Evolutionary conservation across 306 rosid genomes (phyloP).

Genomic region (Glycine latifolia): DNA sequence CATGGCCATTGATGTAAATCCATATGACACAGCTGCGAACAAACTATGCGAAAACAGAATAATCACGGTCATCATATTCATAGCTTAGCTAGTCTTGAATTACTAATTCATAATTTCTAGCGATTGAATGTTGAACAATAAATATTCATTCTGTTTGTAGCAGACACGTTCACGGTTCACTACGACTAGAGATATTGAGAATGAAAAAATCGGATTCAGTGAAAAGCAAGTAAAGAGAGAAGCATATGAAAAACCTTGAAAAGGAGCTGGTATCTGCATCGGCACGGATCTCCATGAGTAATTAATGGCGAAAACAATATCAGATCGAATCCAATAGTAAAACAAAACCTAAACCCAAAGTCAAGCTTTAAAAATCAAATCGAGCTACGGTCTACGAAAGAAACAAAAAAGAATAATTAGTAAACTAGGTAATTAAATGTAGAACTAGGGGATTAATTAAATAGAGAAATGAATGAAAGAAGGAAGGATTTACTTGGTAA

Average conservation of each 20-base stretch:
- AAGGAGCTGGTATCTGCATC: conserved; percentile 61
- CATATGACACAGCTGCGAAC: conserved; percentile 86
- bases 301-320: conserved; percentile 32
- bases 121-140: neutral
- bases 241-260: conserved; percentile 58
- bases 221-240: neutral
- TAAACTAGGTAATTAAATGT: neutral
- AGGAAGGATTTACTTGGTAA: conserved; percentile 28
- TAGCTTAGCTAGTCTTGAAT: conserved; percentile 6
- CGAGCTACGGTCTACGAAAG: neutral
- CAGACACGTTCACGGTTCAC: neutral
- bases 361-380: conserved; percentile 33
- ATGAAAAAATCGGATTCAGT: neutral
- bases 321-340: conserved; percentile 2
- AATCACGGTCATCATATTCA: neutral
- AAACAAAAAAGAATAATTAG: neutral
- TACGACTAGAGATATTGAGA: neutral
- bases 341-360: conserved; percentile 5
- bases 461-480: neutral
- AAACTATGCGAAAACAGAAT: conserved; percentile 59
- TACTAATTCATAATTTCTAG: neutral
- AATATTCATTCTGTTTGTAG: neutral
- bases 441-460: neutral
- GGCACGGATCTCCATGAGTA: conserved; percentile 68
- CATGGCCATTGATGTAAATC: conserved; percentile 95